Base-by-base conservation (phyloP, 495 filamentous ascomycete genomes). In the Apiosordaria backusii region DNA sequence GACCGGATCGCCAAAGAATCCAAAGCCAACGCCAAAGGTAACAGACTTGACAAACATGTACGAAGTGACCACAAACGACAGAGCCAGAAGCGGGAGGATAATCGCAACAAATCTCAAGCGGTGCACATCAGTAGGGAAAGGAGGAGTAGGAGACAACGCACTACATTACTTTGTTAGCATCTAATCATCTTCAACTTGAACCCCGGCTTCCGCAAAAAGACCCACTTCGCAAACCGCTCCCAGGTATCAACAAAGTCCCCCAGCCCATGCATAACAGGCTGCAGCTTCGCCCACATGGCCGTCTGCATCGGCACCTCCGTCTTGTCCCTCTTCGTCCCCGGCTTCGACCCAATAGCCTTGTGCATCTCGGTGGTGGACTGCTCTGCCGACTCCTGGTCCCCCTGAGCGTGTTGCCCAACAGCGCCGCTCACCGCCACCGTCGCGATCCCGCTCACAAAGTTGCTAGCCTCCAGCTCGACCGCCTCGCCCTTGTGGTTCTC, bases 401-500 rank as follows among this genome's bases (percentile, higher is more conserved):
- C 81, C 62, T 85, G 83, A 2, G 86, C 85, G 65, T 88, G 83
- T 69, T 93, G 93, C 0, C 90, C 92, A 0, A 89, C 86, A 0
- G 90, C 91, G 61, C 89, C 90, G 59, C 87, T 87, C 50, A 95
- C 78, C 0, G 90, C 90, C 9, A 96, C 86, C 2, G 83, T 84
- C 5, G 90, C 88, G 62, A 95, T 87, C 27, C 88, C 86, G 67
- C 88, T 89, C 40, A 95, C 86, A 67, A 97, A 87, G 68, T 92
- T 93, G 68, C 82, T 87, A 2, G 92, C 92, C 74, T 96, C 92
- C 66, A 89, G 85, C 72, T 97, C 92, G 4, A 92, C 91, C 0
- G 92, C 90, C 74, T 96, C 92, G 19, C 92, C 92, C 70, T 92
- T 89, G 73, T 92, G 87, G 63, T 88, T 90, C 76, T 96, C 91